Base-by-base conservation (phyloP, 495 filamentous ascomycete genomes). In the Penicillium robsamsonii region DNA sequence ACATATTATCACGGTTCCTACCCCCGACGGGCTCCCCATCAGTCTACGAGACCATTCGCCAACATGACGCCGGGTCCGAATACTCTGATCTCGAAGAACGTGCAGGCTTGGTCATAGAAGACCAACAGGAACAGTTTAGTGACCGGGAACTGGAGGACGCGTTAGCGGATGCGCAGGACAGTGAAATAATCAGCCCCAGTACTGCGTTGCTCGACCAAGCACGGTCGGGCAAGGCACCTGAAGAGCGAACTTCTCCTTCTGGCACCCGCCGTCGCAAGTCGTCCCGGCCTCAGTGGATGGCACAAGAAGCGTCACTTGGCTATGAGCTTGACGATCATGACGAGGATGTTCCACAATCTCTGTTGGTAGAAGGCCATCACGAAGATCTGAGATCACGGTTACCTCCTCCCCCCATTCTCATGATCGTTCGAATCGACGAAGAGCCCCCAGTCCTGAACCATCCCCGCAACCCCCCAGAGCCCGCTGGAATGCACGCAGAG, bases 321-420 rank as follows among this genome's bases (percentile, higher is more conserved):
- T 66, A 73, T 45, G 70, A 85, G 20, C 75, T 87, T 15, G 87
- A 90, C n/a, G 90, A 95, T 50, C 82, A 81, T 17, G 90, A 96
- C 65, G 92, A 96, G 50, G 94, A 97, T 60, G 94, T 98, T 1
- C 94, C 94, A 4, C 83, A 84, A 31, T 97, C 93, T 13, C 78
- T 98, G 47, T 71, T 97, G 27, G 83, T 97, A 24, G 94, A 97
- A 69, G 75, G 77, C 12, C 63, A 75, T 17, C 61, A 72, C 25
- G 71, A 76, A 25, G 66, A 73, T 18, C 51, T 75, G 22, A 71
- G 60, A 50, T 56, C 66, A 12, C 66, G 60, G n/a, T 69, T 72
- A 9, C 70, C 71, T 59, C 70, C 70, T 24, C 75, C 67, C 64
- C 72, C 20, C 64, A 22, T 52, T 41, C 75, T 33, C 72, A 73